A percentile compares a stretch with the other conserved stretches of the same genome.
These are phyloP conservation scores for Fusarium decemcellulare DNA, from an alignment of 2,329 filamentous ascomycete species.

Conservation along the genomic window DNA sequence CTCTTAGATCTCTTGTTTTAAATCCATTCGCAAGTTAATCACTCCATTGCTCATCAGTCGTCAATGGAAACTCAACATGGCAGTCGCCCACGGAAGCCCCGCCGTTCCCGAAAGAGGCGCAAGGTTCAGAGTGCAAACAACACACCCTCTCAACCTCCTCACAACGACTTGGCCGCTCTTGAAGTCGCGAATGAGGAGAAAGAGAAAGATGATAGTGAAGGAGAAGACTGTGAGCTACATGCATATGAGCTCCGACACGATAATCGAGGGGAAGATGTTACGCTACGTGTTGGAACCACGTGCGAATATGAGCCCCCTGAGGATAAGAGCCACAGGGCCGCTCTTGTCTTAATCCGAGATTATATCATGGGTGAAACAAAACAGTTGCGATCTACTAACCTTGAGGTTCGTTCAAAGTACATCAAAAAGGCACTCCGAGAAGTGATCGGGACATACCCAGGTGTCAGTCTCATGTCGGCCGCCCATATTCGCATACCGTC, in stretches of 20 bases:
- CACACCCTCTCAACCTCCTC: too few relatives aligned
- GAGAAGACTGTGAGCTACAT: slow-evolving; percentile 3
- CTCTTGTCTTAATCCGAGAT: background rate
- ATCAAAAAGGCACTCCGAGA: slow-evolving; percentile 1
- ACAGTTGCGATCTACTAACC: background rate
- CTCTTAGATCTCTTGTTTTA: too few relatives aligned
- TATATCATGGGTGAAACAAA: background rate
- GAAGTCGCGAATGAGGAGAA: too few relatives aligned
- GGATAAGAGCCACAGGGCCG: background rate
- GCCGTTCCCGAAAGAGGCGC: too few relatives aligned
- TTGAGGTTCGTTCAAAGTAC: background rate
- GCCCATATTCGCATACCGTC: background rate
- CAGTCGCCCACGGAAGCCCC: too few relatives aligned
- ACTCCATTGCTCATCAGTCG: too few relatives aligned
- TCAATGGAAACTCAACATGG: too few relatives aligned
- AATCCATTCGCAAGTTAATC: too few relatives aligned
- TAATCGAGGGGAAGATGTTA: background rate
- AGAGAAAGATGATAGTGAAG: background rate
- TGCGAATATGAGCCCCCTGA: background rate
- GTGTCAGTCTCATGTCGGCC: background rate
- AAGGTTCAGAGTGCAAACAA: too few relatives aligned
- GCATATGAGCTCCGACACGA: background rate
- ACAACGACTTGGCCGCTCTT: too few relatives aligned
- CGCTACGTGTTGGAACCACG: background rate
- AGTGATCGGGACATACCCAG: slow-evolving; percentile 2